Evolutionary conservation across 2,329 filamentous ascomycete genomes (phyloP), one percentile per base, ranked within the genome.

Genomic region (Pseudopithomyces maydicus): DNA sequence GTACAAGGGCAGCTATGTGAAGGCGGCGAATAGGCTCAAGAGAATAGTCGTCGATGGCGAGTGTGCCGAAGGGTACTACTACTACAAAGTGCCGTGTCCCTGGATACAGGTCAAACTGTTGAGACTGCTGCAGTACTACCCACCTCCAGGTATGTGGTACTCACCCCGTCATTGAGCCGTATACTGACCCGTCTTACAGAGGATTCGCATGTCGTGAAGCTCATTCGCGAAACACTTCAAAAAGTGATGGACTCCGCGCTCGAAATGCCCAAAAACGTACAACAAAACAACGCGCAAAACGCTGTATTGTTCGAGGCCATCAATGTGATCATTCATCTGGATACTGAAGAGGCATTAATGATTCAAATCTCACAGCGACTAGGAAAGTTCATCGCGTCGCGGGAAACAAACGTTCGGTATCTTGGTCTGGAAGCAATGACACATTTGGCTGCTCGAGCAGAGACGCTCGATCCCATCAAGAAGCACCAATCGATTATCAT

Each of bases 1-100:
- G 71, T 99, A 97, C 82, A 94, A 90, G 76, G 93, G 92, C 41
- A 91, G 91, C 68, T 98, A 97, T 74, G 88, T 92, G 62, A 99
- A 98, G 79, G 94, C 94, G 32, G 94, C 94, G 0, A 90, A 91
- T 59, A 84, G 92, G 55, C 77, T 99, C 68, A 97, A 97, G 80
- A 89, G 91, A 64, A 90, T 98, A 64, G 84, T 97, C 15, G 88
- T 98, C 23, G 94, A 98, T 66, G 89, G 90, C 62, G 94, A 99
- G 67, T 95, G 91, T 70, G 86, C 91, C 0, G 85, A 87, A 54
- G 95, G 98, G 74, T 99, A 99, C 74, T 85, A 97, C 23, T 99
- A 99, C 80, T 99, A 99, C 82, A 97, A 97, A 72, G 95, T 99
- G n/a, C 95, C 95, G 1, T 99, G 95, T 73, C 95, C 95, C 2